phyloP scores from a whole-genome alignment of 108 stramenopile genomes.

The Asterionellopsis glacialis region DNA sequence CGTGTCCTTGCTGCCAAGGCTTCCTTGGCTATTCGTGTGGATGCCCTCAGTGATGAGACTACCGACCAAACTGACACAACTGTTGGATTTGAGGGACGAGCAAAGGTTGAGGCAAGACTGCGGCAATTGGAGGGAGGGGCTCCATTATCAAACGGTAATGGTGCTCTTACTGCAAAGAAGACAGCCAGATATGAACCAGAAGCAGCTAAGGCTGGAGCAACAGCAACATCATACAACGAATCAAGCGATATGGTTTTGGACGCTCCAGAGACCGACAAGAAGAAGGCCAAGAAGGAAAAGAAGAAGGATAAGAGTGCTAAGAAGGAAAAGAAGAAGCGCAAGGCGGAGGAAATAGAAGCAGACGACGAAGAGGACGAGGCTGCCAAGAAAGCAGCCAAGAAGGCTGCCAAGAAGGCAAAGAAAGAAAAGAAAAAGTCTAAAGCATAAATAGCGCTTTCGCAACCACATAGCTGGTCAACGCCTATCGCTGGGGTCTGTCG shows the following conservation, averaged over 20 bases:
- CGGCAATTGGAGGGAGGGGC: conserved; percentile 95
- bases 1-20: conserved; percentile 99
- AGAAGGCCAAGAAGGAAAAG: conserved; percentile 74
- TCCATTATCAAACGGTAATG: conserved; percentile 60
- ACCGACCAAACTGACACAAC: conserved; percentile 87
- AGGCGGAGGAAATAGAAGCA: conserved; percentile 12
- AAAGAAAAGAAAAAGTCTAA: conserved; percentile 18
- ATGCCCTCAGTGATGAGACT: conserved; percentile 95
- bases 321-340: conserved; percentile 63
- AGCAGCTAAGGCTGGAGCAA: conserved; percentile 67
- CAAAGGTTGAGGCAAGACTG: conserved; percentile 97
- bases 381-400: conserved; percentile 38
- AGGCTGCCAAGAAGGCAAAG: conserved; percentile 34
- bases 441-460: too few species aligned
- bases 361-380: conserved; percentile 40
- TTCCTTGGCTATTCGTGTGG: conserved; percentile 95
- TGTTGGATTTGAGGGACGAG: conserved; percentile 93
- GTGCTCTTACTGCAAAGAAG: conserved; percentile 66
- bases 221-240: conserved; percentile 80
- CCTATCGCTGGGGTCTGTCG: too few species aligned
- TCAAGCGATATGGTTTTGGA: conserved; percentile 84
- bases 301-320: conserved; percentile 58
- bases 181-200: conserved; percentile 72
- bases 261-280: conserved; percentile 27
- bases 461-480: too few species aligned